These are phyloP conservation scores for Entophlyctis luteolus DNA, from an alignment of 192 early-diverging fungal genomes.

Conservation along the genomic window DNA sequence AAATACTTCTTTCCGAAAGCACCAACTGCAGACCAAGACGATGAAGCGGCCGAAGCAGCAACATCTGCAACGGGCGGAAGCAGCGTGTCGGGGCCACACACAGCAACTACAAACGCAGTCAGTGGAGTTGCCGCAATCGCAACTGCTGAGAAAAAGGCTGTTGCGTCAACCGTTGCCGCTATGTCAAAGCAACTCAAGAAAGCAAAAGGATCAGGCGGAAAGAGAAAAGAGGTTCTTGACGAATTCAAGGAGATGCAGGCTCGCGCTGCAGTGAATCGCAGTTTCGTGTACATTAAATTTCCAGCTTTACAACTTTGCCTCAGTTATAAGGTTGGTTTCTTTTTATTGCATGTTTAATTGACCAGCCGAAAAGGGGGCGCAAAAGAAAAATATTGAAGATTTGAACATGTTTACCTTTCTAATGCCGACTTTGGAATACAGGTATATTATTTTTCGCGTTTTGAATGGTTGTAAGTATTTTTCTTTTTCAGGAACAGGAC, in stretches of 20 bases:
- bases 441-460: too few species aligned
- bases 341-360: background rate
- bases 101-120: background rate
- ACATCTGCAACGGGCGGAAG: background rate
- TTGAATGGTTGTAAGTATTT: too few species aligned
- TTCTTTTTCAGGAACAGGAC: too few species aligned
- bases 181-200: background rate
- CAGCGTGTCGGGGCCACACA: too few species aligned
- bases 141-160: background rate
- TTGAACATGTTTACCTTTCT: constrained; percentile 67
- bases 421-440: constrained; percentile 73
- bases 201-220: background rate
- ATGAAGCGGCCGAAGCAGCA: background rate
- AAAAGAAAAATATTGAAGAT: constrained; percentile 76
- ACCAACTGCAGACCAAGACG: constrained; percentile 23
- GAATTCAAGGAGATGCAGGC: constrained; percentile 80
- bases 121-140: background rate
- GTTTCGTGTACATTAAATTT: constrained; percentile 88
- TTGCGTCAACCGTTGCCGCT: background rate
- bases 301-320: constrained; percentile 76
- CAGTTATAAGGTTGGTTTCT: constrained; percentile 66
- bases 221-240: constrained; percentile 18
- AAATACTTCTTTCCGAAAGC: constrained; percentile 75
- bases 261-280: constrained; percentile 76
- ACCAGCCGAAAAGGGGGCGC: constrained; percentile 54